phyloP scores from a whole-genome alignment of 305 asterid species.

The Ajuga reptans region DNA sequence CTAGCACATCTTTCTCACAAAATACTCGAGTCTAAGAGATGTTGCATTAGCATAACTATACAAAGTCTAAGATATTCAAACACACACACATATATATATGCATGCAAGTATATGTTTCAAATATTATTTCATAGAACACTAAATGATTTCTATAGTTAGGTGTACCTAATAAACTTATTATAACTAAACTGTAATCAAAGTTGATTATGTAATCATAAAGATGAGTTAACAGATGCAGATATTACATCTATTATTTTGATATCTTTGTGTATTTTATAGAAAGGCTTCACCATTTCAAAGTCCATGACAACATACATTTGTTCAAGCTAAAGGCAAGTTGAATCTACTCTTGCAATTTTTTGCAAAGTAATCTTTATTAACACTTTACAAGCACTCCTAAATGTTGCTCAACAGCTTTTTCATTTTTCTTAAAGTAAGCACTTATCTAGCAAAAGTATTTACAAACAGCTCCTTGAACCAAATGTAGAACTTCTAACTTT shows the following conservation, averaged over 20 bases:
- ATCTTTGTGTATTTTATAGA: not conserved
- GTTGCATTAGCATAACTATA: not conserved
- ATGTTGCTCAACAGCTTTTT: not conserved
- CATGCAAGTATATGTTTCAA: not conserved
- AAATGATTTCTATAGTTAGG: not conserved
- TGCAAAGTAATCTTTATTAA: not conserved
- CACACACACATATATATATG: not conserved
- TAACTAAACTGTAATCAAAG: not conserved
- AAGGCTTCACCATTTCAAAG: not conserved
- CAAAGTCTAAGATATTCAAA: not conserved
- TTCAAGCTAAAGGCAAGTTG: not conserved
- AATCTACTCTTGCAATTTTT: not conserved
- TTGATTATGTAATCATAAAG: not conserved
- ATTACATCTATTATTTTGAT: not conserved
- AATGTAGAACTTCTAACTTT: not conserved
- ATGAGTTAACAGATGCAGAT: not conserved
- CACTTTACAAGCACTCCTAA: not conserved
- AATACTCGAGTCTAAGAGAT: not conserved
- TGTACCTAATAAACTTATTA: not conserved
- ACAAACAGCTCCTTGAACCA: not conserved
- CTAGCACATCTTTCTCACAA: too few species aligned
- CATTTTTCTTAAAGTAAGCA: not conserved
- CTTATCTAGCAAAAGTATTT: not conserved
- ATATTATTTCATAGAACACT: not conserved
- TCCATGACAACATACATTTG: not conserved